A percentile compares a stretch with the other conserved stretches of the same genome.
Evolutionary conservation across 129 eudicot genomes (phyloP).

Genomic region (Escallonia herrerae): DNA sequence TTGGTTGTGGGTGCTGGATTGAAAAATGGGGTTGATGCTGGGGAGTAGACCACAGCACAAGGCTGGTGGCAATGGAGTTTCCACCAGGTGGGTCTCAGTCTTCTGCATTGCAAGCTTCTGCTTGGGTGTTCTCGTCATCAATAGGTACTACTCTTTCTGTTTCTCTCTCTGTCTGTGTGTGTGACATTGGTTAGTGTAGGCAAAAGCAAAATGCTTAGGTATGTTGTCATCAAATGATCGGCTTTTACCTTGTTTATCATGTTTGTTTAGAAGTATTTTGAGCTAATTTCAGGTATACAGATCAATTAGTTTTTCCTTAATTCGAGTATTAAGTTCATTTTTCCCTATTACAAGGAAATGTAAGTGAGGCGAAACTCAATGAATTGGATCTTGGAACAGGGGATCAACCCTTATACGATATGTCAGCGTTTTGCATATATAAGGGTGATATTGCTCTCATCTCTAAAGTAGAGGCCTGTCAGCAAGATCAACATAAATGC

Average conservation of each 20-base stretch:
- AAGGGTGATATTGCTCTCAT: constrained; percentile 3
- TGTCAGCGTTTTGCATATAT: not conserved
- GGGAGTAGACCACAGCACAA: constrained; percentile 39
- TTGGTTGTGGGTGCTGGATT: not conserved
- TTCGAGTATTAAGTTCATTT: not conserved
- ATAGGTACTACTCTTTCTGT: constrained; percentile 33
- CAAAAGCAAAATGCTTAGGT: no score
- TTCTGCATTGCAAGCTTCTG: constrained; percentile 68
- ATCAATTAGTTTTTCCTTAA: not conserved
- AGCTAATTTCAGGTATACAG: not conserved
- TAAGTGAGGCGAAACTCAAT: not conserved
- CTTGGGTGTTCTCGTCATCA: constrained; percentile 57
- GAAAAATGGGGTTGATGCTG: constrained; percentile 33
- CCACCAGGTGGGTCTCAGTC: constrained; percentile 50
- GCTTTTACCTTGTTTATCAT: not conserved
- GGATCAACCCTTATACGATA: constrained; percentile 7
- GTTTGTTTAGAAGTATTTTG: not conserved
- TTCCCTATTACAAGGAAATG: not conserved
- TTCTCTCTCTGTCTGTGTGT: not conserved
- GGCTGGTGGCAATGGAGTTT: constrained; percentile 28
- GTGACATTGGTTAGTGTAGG: not conserved
- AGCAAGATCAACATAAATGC: not conserved
- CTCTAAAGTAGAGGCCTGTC: constrained; percentile 1
- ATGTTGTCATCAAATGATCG: constrained; percentile 1
- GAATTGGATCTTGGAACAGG: constrained; percentile 11